Evolutionary conservation across 108 stramenopile genomes (phyloP).

Genomic region (Epipyxis sp.): DNA sequence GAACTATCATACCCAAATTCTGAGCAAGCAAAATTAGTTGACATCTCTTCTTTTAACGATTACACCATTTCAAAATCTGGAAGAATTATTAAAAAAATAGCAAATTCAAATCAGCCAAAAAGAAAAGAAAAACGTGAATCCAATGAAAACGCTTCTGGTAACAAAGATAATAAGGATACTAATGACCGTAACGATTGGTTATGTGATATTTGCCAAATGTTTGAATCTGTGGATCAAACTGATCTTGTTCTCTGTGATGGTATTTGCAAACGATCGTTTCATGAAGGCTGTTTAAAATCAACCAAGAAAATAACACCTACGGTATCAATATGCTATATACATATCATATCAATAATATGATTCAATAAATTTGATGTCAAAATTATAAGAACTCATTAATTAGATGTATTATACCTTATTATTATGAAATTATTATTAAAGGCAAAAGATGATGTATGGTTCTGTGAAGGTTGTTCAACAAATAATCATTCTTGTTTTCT

Average conservation of each 20-base stretch:
- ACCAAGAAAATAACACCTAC: neutral
- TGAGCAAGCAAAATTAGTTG: neutral
- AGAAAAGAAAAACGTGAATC: neutral
- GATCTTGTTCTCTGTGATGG: slow-evolving; percentile 22
- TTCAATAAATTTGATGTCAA: neutral
- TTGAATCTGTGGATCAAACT: neutral
- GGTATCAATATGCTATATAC: neutral
- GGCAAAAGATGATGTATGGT: neutral
- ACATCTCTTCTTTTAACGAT: neutral
- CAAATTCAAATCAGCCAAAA: neutral
- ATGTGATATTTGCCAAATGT: neutral
- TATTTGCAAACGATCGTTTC: neutral
- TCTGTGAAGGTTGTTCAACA: neutral
- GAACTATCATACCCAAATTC: neutral
- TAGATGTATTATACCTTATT: neutral
- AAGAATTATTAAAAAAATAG: neutral
- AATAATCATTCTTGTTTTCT: neutral
- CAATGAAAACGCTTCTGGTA: neutral
- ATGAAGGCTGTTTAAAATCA: neutral
- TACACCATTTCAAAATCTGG: neutral
- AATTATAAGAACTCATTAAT: neutral
- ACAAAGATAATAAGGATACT: neutral
- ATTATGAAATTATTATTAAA: neutral
- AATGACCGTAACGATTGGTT: neutral
- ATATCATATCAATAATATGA: neutral